A percentile compares a stretch with the other conserved stretches of the same genome.
These are phyloP conservation scores for Aristolochia fimbriata DNA, from an alignment of 164 flowering plant species.

Conservation along the genomic window DNA sequence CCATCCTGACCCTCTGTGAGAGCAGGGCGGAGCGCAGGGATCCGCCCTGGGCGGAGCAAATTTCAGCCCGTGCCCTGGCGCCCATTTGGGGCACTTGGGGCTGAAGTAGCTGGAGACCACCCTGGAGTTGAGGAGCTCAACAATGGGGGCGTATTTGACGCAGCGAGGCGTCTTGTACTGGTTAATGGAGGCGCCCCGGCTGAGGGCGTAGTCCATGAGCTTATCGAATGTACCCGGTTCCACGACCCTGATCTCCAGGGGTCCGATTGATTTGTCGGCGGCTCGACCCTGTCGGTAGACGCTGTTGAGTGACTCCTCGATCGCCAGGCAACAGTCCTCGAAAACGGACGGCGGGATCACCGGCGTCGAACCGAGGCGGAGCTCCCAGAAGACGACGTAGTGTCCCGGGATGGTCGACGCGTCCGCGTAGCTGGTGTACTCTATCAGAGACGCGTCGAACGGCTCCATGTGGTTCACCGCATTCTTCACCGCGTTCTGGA, in stretches of 20 bases:
- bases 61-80: conserved; percentile 73
- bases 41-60: too few species aligned
- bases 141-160: conserved; percentile 75
- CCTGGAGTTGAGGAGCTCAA: conserved; percentile 74
- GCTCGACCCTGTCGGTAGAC: conserved; percentile 85
- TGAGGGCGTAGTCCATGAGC: conserved; percentile 96
- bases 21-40: too few species aligned
- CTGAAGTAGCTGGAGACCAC: conserved; percentile 50
- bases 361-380: conserved; percentile 42
- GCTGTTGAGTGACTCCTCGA: conserved; percentile 82
- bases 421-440: conserved; percentile 93
- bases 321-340: conserved; percentile 78
- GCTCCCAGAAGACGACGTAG: conserved; percentile 92
- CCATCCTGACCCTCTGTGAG: too few species aligned
- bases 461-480: conserved; percentile 64
- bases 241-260: conserved; percentile 83
- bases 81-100: conserved; percentile 92
- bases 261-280: conserved; percentile 79
- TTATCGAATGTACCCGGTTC: conserved; percentile 83
- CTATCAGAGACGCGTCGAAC: conserved; percentile 55
- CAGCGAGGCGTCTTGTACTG: conserved; percentile 96
- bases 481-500: conserved; percentile 71
- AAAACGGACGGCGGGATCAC: conserved; percentile 75
- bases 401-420: conserved; percentile 69
- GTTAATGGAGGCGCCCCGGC: conserved; percentile 82